These are phyloP conservation scores for Pogostemon cablin DNA, from an alignment of 257 asterid species.

Conservation along the genomic window DNA sequence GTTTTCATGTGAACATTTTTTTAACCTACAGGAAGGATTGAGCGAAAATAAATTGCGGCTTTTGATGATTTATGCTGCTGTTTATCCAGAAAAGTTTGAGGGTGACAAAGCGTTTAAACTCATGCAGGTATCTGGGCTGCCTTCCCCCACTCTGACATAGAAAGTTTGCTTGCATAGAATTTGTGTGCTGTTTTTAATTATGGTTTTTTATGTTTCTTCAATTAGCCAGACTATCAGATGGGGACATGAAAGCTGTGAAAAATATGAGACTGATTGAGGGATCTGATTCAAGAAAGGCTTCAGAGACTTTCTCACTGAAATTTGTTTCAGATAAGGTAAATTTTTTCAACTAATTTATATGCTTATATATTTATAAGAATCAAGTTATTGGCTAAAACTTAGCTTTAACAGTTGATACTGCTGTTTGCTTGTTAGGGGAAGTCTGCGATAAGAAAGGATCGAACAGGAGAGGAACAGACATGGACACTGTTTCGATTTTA, in stretches of 20 bases:
- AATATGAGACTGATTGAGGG: constrained; percentile 80
- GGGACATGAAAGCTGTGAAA: constrained; percentile 80
- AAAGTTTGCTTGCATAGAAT: constrained; percentile 33
- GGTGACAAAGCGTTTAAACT: constrained; percentile 73
- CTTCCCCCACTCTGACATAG: constrained; percentile 7
- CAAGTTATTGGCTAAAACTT: constrained; percentile 20
- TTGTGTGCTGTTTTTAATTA: not conserved
- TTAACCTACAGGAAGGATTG: constrained; percentile 51
- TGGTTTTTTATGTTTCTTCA: constrained; percentile 39
- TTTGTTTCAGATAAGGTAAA: constrained; percentile 76
- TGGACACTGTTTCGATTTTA: constrained; percentile 82
- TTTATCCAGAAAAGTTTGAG: constrained; percentile 80
- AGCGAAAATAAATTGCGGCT: constrained; percentile 64
- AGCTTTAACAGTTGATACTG: constrained; percentile 42
- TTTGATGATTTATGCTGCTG: constrained; percentile 78
- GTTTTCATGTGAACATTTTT: constrained; percentile 23
- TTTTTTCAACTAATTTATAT: not conserved
- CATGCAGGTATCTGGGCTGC: constrained; percentile 67
- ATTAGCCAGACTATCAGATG: constrained; percentile 72
- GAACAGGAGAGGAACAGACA: constrained; percentile 70
- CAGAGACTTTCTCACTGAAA: constrained; percentile 71
- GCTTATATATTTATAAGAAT: constrained; percentile 16
- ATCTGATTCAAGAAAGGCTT: constrained; percentile 49
- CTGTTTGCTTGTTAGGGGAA: constrained; percentile 56
- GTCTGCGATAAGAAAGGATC: constrained; percentile 73